phyloP scores from a whole-genome alignment of 1,139 yeast genomes.

The Hanseniaspora gamundiae region DNA sequence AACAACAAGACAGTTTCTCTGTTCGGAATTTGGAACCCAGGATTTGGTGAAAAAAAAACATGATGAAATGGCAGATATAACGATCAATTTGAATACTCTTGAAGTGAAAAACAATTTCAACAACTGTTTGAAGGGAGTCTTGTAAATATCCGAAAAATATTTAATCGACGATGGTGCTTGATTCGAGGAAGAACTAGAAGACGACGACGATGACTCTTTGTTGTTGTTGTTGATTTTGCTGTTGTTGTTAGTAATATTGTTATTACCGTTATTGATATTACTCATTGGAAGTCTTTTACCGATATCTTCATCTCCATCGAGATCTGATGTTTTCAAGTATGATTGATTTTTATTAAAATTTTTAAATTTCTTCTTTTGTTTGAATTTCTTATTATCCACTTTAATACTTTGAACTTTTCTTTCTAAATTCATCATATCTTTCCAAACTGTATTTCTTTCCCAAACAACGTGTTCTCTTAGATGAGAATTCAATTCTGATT shows the following conservation, averaged over 20 bases:
- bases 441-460: slow-evolving; percentile 96
- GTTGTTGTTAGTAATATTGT: too few relatives aligned
- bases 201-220: neutral
- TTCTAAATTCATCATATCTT: slow-evolving; percentile 85
- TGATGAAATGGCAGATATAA: slow-evolving; percentile 33
- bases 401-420: slow-evolving; percentile 50
- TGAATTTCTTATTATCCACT: slow-evolving; percentile 20
- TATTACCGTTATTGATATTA: too few relatives aligned
- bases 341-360: neutral
- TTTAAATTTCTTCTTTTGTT: neutral
- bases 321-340: too few relatives aligned
- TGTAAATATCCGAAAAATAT: slow-evolving; percentile 3
- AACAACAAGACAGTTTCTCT: slow-evolving; percentile 73
- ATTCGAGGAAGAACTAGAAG: neutral
- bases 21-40: slow-evolving; percentile 51
- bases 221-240: too few relatives aligned
- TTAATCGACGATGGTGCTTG: slow-evolving; percentile 1
- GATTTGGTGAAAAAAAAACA: slow-evolving; percentile 38
- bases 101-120: slow-evolving; percentile 12
- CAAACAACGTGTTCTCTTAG: slow-evolving; percentile 87
- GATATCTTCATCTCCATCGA: too few relatives aligned
- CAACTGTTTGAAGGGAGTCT: neutral
- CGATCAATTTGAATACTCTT: slow-evolving; percentile 30
- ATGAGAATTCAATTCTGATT: slow-evolving; percentile 58
- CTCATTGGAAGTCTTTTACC: too few relatives aligned